A percentile compares a stretch with the other conserved stretches of the same genome.
These are phyloP conservation scores for Keithomyces neogunnii DNA, from an alignment of 2,329 filamentous ascomycete species.

Conservation along the genomic window DNA sequence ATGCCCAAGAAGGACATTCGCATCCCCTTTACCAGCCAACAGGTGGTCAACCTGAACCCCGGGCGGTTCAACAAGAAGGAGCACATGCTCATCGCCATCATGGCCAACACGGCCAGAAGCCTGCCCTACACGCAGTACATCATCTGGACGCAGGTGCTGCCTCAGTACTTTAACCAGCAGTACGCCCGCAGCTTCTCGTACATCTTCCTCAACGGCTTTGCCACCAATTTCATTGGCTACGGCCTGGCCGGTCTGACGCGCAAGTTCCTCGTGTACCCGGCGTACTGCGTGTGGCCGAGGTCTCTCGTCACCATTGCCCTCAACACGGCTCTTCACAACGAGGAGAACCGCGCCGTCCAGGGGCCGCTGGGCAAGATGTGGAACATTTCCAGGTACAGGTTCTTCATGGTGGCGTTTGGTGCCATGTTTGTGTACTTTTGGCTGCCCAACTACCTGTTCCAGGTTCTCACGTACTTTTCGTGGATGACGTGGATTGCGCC, in stretches of 20 bases:
- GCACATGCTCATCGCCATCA: conserved; percentile 47
- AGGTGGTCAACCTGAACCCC: conserved; percentile 32
- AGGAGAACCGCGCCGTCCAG: conserved; percentile 20
- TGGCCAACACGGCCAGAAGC: conserved; percentile 42
- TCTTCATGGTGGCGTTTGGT: conserved; percentile 35
- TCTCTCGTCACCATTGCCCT: conserved; percentile 42
- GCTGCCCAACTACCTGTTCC: conserved; percentile 44
- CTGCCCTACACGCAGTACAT: conserved; percentile 41
- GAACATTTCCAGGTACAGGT: conserved; percentile 34
- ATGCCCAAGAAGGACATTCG: conserved; percentile 33
- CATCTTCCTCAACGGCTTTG: conserved; percentile 40
- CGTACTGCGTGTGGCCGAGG: conserved; percentile 45
- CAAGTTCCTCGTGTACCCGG: conserved; percentile 43
- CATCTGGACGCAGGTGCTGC: conserved; percentile 39
- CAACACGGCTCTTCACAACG: conserved; percentile 38
- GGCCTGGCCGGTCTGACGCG: conserved; percentile 42
- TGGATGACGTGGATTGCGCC: conserved; percentile 48
- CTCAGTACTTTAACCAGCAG: conserved; percentile 40
- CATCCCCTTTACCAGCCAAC: conserved; percentile 26
- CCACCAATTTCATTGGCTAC: conserved; percentile 47
- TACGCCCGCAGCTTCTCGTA: conserved; percentile 40
- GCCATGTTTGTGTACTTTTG: conserved; percentile 46
- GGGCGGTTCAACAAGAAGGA: conserved; percentile 47
- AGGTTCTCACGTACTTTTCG: conserved; percentile 36
- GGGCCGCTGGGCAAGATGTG: conserved; percentile 25